These are phyloP conservation scores for Chlamydomonas applanata DNA, from an alignment of 139 green algal species.

Conservation along the genomic window DNA sequence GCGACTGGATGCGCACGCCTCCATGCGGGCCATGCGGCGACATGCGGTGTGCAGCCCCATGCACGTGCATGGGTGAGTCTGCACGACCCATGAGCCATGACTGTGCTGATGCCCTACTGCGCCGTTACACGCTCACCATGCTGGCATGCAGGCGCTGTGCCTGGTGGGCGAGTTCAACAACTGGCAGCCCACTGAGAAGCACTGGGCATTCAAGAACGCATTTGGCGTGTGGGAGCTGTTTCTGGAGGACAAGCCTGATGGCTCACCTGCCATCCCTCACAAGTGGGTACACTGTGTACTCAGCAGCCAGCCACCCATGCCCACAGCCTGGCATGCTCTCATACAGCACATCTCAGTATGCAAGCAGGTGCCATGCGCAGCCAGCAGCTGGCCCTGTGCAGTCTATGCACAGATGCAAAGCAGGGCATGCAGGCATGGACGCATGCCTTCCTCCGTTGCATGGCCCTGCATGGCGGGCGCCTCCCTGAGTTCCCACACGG, in stretches of 20 bases:
- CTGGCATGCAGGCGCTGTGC: conserved; percentile 53
- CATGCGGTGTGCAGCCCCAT: too few species aligned
- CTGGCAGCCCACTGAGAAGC: conserved; percentile 72
- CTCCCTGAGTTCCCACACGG: too few species aligned
- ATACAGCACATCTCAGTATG: background rate
- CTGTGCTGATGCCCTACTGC: background rate
- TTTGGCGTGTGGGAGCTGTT: conserved; percentile 89
- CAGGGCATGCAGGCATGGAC: too few species aligned
- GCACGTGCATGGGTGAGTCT: too few species aligned
- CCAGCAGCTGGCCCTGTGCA: background rate
- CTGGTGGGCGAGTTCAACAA: conserved; percentile 96
- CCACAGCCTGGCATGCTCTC: background rate
- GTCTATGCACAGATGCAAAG: background rate
- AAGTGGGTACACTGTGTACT: conserved; percentile 34
- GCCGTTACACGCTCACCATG: background rate
- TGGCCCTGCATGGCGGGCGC: too few species aligned
- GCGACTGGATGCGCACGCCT: too few species aligned
- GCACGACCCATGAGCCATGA: too few species aligned
- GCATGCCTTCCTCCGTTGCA: too few species aligned
- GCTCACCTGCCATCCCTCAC: conserved; percentile 74
- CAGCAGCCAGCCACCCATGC: background rate
- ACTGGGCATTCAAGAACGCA: conserved; percentile 82
- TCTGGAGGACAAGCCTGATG: conserved; percentile 76
- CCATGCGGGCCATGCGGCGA: too few species aligned
- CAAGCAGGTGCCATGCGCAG: background rate